A percentile compares a stretch with the other conserved stretches of the same genome.
Evolutionary conservation across 2,329 filamentous ascomycete species (phyloP).

Genomic region (Fusarium sp.): DNA sequence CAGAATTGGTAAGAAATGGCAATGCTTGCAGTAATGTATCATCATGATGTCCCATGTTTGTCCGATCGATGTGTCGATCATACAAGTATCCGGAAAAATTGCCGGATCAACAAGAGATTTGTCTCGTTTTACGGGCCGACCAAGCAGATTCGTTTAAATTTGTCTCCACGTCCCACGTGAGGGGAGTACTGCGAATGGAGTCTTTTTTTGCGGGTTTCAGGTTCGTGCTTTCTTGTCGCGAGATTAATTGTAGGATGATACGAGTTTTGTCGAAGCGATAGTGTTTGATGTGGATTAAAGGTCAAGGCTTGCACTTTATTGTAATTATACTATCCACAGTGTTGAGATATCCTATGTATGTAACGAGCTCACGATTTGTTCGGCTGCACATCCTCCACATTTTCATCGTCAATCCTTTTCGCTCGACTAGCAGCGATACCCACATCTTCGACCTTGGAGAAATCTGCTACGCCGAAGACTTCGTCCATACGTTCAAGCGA

Average conservation of each 20-base stretch:
- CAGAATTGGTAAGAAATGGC: not conserved
- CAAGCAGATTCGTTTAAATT: not conserved
- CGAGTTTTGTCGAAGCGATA: not conserved
- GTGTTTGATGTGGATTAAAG: not conserved
- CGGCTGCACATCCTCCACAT: slow-evolving; percentile 8
- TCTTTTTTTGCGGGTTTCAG: not conserved
- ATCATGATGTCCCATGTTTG: no score
- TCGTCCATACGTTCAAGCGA: slow-evolving; percentile 39
- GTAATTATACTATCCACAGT: not conserved
- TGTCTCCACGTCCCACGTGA: not conserved
- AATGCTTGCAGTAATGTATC: not conserved
- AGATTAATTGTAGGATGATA: not conserved
- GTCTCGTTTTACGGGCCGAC: not conserved
- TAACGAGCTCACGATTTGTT: not conserved
- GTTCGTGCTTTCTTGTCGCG: not conserved
- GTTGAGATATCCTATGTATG: not conserved
- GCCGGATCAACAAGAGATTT: not conserved
- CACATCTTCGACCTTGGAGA: slow-evolving; percentile 30
- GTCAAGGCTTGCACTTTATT: no score
- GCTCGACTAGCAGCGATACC: slow-evolving; percentile 18
- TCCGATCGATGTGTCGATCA: not conserved
- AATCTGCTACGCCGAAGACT: slow-evolving; percentile 32
- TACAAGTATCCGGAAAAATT: not conserved
- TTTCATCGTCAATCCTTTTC: slow-evolving; percentile 29
- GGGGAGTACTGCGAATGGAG: not conserved